Base-by-base conservation (phyloP, 202 grass and related monocot genomes). In the Schoenoplectus tabernaemontani region DNA sequence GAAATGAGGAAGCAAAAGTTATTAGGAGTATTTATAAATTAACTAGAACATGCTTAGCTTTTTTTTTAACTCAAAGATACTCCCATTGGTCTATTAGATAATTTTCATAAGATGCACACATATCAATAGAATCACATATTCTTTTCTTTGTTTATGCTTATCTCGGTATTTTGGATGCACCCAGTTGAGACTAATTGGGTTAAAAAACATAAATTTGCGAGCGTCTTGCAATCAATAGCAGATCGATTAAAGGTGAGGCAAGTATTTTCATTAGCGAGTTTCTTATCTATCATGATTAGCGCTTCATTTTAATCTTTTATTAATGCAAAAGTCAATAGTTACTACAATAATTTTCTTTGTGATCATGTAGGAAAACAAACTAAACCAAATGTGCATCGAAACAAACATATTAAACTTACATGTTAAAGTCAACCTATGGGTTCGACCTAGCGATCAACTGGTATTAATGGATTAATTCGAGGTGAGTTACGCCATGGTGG, bases 1-100 rank as follows among this genome's bases (percentile, higher is more conserved):
- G 86, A 74, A 93, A 87, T 81, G 5, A 9, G 69, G n/a, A 73
- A 74, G 32, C 0, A 10, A 7, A 48, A 73, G 24, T 50, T 72
- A 34, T 51, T 33, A 53, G 42, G 13, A 9, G 13, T n/a, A 51
- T 50, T 32, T 69, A 69, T 66, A 43, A 51, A 33, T 53, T 3
- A 26, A 74, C 3, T 51, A 74, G 13, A 73, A 74, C 46, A 51
- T 26, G 33, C 44, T 42, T 42, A 11, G 33, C 44, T 13, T 53
- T 51, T 43, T 16, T 34, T 33, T 53, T 32, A 50, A 72, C 22
- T 48, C 16, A 9, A 20, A 47, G 13, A 44, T 47, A 71, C 66
- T 71, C 9, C 38, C 16, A 71, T 47, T 12, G 47, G 16, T 48
- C 5, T 72, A 15, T 48, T 4, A 28, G 11, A 3, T 71, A n/a